A percentile compares a stretch with the other conserved stretches of the same genome.
These are phyloP conservation scores for Quambalaria eucalypti DNA, from an alignment of 1,284 basidiomycete genomes.

Conservation along the genomic window DNA sequence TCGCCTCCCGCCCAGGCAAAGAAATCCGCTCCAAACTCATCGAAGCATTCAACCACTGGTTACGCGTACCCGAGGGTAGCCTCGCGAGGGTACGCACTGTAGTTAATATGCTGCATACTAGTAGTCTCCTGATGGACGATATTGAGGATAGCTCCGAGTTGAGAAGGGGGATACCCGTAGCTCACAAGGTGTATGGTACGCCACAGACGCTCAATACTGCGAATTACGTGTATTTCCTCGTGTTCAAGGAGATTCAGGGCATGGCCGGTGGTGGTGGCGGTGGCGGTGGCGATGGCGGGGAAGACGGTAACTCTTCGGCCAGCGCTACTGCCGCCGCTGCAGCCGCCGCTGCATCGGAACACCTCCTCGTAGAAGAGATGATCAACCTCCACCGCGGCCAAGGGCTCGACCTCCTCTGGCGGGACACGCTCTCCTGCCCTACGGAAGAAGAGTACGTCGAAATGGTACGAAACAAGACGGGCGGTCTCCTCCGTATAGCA, in stretches of 20 bases:
- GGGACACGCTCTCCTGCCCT: constrained; percentile 82
- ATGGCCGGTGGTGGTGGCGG: constrained; percentile 51
- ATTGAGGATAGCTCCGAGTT: constrained; percentile 93
- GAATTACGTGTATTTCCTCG: constrained; percentile 85
- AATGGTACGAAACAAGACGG: constrained; percentile 99
- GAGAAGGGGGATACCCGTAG: constrained; percentile 74
- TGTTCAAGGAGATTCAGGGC: constrained; percentile 52
- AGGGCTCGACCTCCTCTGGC: constrained; percentile 88
- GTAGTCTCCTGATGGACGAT: constrained; percentile 93
- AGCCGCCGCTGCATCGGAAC: constrained; percentile 4
- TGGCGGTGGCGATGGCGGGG: neutral
- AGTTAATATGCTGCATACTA: constrained; percentile 87
- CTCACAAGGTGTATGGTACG: constrained; percentile 89
- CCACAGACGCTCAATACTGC: constrained; percentile 96
- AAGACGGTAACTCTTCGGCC: constrained; percentile 2
- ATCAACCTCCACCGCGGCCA: constrained; percentile 88
- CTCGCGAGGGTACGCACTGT: constrained; percentile 67
- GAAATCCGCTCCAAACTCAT: constrained; percentile 83
- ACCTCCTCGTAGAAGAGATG: constrained; percentile 55
- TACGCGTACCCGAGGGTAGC: constrained; percentile 64
- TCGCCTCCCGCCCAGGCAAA: constrained; percentile 78
- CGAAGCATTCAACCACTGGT: constrained; percentile 88
- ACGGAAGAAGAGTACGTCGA: constrained; percentile 86
- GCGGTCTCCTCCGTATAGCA: constrained; percentile 82
- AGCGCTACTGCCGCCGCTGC: constrained; percentile 6